These are phyloP conservation scores for Caloboletus inedulis DNA, from an alignment of 1,284 basidiomycete genomes.

Conservation along the genomic window DNA sequence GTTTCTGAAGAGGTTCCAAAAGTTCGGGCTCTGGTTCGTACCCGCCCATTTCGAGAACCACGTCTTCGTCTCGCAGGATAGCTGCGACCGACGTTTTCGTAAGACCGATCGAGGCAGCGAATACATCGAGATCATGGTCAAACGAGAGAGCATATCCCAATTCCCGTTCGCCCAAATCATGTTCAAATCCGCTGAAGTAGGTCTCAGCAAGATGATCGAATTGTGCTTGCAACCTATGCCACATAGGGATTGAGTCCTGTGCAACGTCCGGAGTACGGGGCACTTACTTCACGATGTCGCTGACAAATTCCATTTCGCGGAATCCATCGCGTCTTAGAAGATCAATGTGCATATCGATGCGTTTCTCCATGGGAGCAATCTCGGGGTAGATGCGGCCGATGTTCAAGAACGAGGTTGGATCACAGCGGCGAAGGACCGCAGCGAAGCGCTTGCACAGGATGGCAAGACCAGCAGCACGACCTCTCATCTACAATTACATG, in stretches of 20 bases:
- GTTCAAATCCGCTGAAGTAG: conserved; percentile 77
- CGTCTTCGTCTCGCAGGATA: conserved; percentile 75
- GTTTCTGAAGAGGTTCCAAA: conserved; percentile 75
- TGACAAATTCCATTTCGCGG: conserved; percentile 87
- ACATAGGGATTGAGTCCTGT: not conserved
- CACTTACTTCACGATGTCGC: conserved; percentile 79
- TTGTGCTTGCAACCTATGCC: conserved; percentile 76
- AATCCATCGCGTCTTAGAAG: conserved; percentile 85
- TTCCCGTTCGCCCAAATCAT: conserved; percentile 85
- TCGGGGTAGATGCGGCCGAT: conserved; percentile 85
- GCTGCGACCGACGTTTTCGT: conserved; percentile 80
- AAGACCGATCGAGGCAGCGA: conserved; percentile 84
- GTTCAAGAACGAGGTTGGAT: conserved; percentile 79
- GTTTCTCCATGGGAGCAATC: conserved; percentile 83
- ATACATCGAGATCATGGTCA: conserved; percentile 89
- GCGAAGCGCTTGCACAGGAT: conserved; percentile 86
- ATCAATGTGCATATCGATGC: conserved; percentile 89
- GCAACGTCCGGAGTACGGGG: not conserved
- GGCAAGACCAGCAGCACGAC: conserved; percentile 74
- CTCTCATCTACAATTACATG: conserved; percentile 58
- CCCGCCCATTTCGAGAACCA: conserved; percentile 68
- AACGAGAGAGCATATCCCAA: conserved; percentile 77
- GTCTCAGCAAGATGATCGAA: conserved; percentile 88
- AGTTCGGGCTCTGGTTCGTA: conserved; percentile 70
- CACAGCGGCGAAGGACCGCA: conserved; percentile 72